A percentile compares a stretch with the other conserved stretches of the same genome.
phyloP scores from a whole-genome alignment of 441 rosid species.

The Gossypium davidsonii region DNA sequence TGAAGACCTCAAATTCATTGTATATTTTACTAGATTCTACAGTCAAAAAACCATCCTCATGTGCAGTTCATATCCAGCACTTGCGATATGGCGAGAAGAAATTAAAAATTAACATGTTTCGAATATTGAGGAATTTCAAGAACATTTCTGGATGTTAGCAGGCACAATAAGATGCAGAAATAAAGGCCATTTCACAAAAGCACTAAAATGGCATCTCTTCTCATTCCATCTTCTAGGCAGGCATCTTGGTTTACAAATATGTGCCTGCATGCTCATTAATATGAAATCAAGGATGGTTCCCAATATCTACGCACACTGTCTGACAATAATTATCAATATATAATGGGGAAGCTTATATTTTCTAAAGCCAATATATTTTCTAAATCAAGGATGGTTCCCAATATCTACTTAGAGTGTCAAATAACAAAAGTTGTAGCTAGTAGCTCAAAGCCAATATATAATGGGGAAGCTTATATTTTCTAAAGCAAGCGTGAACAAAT shows the following conservation, averaged over 20 bases:
- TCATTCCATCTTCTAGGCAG: constrained; percentile 5
- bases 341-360: background rate
- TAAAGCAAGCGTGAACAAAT: background rate
- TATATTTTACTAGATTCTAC: background rate
- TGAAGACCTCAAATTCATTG: background rate
- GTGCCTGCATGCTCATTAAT: background rate
- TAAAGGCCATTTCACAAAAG: background rate
- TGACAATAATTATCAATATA: background rate
- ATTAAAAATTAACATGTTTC: background rate
- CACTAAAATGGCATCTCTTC: background rate
- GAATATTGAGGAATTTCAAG: background rate
- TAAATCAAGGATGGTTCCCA: background rate
- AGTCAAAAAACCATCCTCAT: background rate
- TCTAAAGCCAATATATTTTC: background rate
- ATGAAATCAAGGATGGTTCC: background rate
- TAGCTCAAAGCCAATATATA: background rate
- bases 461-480: constrained; percentile 1
- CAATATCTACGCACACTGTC: background rate
- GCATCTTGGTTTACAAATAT: background rate
- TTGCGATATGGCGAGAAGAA: constrained; percentile 1
- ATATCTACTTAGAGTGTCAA: constrained; percentile 4
- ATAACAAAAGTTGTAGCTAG: background rate
- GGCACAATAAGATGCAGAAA: constrained; percentile 7
- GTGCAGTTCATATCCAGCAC: background rate
- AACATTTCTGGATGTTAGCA: background rate